Conservation (phyloP, 169 alveolate genomes). For the Theileria orientalis region DNA sequence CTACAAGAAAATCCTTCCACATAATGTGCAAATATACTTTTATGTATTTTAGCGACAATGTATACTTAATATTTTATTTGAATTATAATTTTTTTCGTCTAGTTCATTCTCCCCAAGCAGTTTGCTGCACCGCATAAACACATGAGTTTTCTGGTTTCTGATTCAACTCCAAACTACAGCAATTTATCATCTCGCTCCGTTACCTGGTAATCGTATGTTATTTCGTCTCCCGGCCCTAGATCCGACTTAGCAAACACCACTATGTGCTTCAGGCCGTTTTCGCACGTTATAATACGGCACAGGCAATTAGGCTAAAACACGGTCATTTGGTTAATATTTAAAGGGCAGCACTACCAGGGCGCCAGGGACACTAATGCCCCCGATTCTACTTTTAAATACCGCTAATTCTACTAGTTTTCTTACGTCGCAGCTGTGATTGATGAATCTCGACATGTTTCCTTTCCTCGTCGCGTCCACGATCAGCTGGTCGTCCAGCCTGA, state of each 20-base stretch:
- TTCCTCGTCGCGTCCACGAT: constrained; percentile 95
- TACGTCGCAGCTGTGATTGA: constrained; percentile 96
- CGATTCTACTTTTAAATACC: background rate
- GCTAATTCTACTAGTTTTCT: background rate
- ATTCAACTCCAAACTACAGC: constrained; percentile 81
- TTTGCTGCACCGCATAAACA: constrained; percentile 88
- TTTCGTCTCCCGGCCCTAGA: constrained; percentile 93
- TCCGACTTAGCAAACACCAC: constrained; percentile 91
- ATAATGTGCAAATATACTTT: too few relatives aligned
- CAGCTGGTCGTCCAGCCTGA: constrained; percentile 89
- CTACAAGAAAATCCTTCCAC: too few relatives aligned
- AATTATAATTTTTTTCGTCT: background rate
- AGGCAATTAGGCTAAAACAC: constrained; percentile 81
- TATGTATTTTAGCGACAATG: background rate
- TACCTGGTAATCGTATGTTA: constrained; percentile 94
- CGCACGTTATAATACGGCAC: constrained; percentile 83
- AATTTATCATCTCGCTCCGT: background rate
- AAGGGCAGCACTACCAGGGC: too few relatives aligned
- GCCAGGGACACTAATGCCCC: background rate
- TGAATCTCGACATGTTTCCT: constrained; percentile 94
- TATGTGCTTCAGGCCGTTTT: constrained; percentile 90
- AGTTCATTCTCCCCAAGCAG: constrained; percentile 89
- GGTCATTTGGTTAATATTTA: background rate
- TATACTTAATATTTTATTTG: background rate
- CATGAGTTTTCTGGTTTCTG: constrained; percentile 80